These are phyloP conservation scores for Prunella vulgaris DNA, from an alignment of 257 asterid species.

Conservation along the genomic window DNA sequence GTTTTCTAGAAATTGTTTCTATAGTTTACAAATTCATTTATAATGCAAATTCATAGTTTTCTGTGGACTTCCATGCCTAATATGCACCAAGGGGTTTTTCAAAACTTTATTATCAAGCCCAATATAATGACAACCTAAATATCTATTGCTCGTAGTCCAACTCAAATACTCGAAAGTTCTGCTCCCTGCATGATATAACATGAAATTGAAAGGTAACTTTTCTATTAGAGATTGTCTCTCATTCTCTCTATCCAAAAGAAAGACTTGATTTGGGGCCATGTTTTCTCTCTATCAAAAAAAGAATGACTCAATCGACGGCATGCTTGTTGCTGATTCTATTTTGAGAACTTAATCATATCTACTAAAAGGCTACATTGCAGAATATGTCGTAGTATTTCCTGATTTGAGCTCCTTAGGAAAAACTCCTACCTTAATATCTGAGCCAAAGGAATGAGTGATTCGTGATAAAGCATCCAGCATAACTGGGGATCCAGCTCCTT, in stretches of 20 bases:
- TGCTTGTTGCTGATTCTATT: not conserved
- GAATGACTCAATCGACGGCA: not conserved
- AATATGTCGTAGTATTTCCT: not conserved
- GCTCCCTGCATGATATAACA: too few relatives aligned
- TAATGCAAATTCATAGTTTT: too few relatives aligned
- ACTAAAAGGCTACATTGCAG: not conserved
- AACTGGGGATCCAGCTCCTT: too few relatives aligned
- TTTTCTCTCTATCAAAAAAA: not conserved
- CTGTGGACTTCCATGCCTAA: too few relatives aligned
- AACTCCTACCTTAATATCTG: conserved; percentile 70
- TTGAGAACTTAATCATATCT: not conserved
- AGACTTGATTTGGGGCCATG: not conserved
- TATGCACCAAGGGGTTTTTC: not conserved
- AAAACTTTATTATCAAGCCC: too few relatives aligned
- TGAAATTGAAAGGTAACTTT: not conserved
- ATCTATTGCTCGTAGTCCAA: not conserved
- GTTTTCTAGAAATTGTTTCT: too few relatives aligned
- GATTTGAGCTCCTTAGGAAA: not conserved
- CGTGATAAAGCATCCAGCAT: conserved; percentile 83
- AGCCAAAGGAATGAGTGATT: conserved; percentile 65
- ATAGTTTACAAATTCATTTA: too few relatives aligned
- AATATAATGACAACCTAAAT: not conserved
- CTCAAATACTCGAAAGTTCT: too few relatives aligned
- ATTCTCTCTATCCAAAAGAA: too few relatives aligned
- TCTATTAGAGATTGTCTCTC: not conserved